Base-by-base conservation (phyloP, 805 yeast species). In the Isabelozyma pseudorhagii region DNA sequence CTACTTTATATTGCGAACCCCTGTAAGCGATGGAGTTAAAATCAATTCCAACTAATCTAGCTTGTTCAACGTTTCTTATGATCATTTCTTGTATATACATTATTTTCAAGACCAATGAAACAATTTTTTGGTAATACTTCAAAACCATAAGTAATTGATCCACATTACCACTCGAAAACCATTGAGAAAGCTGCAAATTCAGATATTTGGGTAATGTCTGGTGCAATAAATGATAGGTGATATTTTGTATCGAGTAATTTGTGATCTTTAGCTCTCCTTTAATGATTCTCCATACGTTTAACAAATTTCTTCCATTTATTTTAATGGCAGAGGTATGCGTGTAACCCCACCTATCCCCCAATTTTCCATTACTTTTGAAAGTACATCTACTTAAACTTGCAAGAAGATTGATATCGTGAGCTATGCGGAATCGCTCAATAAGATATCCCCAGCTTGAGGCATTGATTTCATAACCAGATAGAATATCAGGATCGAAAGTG, bases 1-100 rank as follows among this genome's bases (percentile, higher is more conserved):
- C 99, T 2, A 94, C 97, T 62, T 89, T 92, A 63, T 77, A 94
- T 61, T 94, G 99, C 0, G 98, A 93, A 0, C 99, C 99, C 50
- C 99, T 67, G 46, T 89, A 87, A 51, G 87, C 82, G 8, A 91
- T 89, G 3, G 97, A 89, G 61, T 84, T 79, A 63, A 91, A 94
- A 58, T 94, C 98, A 27, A 94, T 82, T 0, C 99, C 99, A 18
- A 91, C 78, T 31, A 94, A 65, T 44, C 97, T 73, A 0, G 97
- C 89, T 64, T 89, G 88, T 56, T 92, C 98, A 11, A 86, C 80
- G 17, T 87, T 88, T 56, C 84, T 77, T 10, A 83, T 75, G 2
- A 93, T 73, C 4, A 88, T 58, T 57, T 91, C 97, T 48, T 81
- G 84, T 18, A 79, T 74, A 4, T 75, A 78, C 5, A 89, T 61